These are phyloP conservation scores for Taxillus chinensis DNA, from an alignment of 164 flowering plant species.

Conservation along the genomic window DNA sequence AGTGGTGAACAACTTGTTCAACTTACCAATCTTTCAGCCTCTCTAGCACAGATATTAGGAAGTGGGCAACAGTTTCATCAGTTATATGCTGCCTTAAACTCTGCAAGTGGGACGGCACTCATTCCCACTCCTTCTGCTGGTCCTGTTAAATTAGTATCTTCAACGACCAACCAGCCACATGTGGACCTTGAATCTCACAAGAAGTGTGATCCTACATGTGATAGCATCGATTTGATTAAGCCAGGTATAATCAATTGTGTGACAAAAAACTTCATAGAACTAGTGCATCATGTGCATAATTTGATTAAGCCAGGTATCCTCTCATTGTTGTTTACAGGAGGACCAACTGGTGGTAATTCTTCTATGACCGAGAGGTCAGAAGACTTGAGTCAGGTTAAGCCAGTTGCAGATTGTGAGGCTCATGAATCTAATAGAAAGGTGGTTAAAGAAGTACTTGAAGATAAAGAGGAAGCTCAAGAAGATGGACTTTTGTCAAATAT, in stretches of 20 bases:
- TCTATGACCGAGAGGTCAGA: neutral
- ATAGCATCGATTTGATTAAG: neutral
- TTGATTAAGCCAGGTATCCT: neutral
- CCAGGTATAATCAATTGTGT: neutral
- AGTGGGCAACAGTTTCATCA: conserved; percentile 46
- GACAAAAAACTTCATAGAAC: neutral
- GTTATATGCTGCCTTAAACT: conserved; percentile 31
- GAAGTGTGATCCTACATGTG: neutral
- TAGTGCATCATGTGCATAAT: neutral
- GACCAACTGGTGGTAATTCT: neutral
- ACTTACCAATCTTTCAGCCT: conserved; percentile 34
- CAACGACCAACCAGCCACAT: conserved; percentile 14
- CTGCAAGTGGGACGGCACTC: conserved; percentile 16
- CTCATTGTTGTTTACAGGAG: neutral
- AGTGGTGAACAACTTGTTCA: conserved; percentile 32
- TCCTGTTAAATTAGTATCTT: conserved; percentile 9
- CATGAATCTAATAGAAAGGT: neutral
- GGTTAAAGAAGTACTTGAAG: neutral
- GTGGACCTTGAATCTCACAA: conserved; percentile 13
- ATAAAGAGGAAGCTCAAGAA: neutral
- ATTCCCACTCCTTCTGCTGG: conserved; percentile 18
- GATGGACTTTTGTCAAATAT: neutral
- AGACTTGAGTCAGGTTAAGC: neutral
- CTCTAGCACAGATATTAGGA: conserved; percentile 48
- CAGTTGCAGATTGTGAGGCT: neutral